Percentiles rank a stretch among this genome's conserved stretches.
Evolutionary conservation across 331 rosid genomes (phyloP).

Genomic region (Malus hybrid): DNA sequence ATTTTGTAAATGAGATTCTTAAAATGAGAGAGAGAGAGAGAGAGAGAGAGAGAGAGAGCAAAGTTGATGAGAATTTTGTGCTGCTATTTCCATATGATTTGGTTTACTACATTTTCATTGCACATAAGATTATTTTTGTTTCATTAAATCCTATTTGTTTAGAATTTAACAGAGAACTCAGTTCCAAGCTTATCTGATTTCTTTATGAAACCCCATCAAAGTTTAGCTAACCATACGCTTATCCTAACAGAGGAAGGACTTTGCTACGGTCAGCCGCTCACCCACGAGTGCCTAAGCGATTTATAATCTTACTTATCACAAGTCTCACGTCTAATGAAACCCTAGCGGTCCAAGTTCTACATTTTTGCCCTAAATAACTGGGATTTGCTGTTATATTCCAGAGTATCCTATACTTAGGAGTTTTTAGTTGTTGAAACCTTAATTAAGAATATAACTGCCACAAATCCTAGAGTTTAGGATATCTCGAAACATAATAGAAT

Average conservation of each 20-base stretch:
- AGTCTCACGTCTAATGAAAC: neutral
- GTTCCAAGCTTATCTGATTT: neutral
- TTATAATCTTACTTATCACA: neutral
- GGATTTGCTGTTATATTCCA: no score
- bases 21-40: conserved; percentile 4
- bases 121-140: neutral
- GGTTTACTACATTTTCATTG: neutral
- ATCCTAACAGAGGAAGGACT: neutral
- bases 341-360: neutral
- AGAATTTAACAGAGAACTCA: neutral
- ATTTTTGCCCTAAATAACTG: neutral
- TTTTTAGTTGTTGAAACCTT: no score
- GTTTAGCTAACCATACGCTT: neutral
- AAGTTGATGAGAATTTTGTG: neutral
- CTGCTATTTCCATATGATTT: conserved; percentile 5
- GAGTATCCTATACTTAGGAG: no score
- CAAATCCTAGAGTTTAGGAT: no score
- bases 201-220: neutral
- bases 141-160: neutral
- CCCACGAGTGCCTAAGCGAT: no score
- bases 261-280: no score
- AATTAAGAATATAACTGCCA: no score
- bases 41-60: neutral
- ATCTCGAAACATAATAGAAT: no score
- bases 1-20: conserved; percentile 19